These are phyloP conservation scores for Colletotrichum caudatum DNA, from an alignment of 2,329 filamentous ascomycete genomes.

Conservation along the genomic window DNA sequence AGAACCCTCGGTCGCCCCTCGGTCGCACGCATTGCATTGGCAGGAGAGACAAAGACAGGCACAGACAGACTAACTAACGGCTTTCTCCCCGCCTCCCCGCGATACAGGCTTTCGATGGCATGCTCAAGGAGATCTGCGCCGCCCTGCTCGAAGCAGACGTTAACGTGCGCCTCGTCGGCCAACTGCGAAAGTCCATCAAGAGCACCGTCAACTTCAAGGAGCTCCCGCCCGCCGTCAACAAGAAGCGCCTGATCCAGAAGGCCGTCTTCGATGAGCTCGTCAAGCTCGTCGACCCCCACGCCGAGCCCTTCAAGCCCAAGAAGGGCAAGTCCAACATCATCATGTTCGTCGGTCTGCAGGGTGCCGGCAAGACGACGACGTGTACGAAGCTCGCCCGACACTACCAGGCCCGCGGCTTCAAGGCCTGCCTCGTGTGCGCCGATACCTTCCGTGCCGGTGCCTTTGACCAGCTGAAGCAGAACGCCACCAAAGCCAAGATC, in stretches of 20 bases:
- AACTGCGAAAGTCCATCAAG: constrained; percentile 93
- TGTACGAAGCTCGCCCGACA: constrained; percentile 97
- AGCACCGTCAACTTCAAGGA: constrained; percentile 94
- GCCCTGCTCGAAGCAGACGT: constrained; percentile 97
- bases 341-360: constrained; percentile 99
- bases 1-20: not conserved
- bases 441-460: constrained; percentile 99
- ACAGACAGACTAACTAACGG: constrained; percentile 11
- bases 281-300: constrained; percentile 93
- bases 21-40: constrained; percentile 16
- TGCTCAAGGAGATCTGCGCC: constrained; percentile 98
- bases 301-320: constrained; percentile 95
- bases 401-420: constrained; percentile 94
- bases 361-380: constrained; percentile 97
- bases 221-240: constrained; percentile 90
- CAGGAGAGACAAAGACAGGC: not conserved
- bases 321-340: constrained; percentile 97
- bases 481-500: constrained; percentile 98
- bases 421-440: constrained; percentile 92
- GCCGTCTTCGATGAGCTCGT: constrained; percentile 97
- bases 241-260: constrained; percentile 98
- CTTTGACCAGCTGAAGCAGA: constrained; percentile 98
- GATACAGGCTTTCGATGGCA: constrained; percentile 87
- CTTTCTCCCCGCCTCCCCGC: not conserved
- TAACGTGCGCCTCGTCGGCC: constrained; percentile 92